Percentiles rank a stretch among this genome's conserved stretches.
These are phyloP conservation scores for Posidonia australis DNA, from an alignment of 106 monocot species.

Conservation along the genomic window DNA sequence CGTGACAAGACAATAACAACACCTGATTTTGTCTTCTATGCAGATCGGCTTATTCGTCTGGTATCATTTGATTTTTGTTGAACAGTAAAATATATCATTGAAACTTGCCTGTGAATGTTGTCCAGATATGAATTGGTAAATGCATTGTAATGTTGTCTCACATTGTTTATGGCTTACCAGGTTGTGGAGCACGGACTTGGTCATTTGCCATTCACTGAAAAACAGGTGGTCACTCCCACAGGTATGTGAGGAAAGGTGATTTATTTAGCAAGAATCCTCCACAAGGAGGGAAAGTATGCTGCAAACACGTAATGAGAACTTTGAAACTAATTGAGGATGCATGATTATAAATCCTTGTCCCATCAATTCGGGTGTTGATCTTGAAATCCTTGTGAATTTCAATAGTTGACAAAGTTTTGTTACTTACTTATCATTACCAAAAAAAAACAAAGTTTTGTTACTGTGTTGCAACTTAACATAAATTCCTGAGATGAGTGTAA, in stretches of 20 bases:
- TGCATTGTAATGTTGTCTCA: neutral
- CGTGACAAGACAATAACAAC: slow-evolving; percentile 87
- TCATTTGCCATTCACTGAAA: neutral
- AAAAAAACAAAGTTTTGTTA: too few relatives aligned
- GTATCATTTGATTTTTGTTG: slow-evolving; percentile 25
- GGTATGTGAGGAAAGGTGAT: slow-evolving; percentile 21
- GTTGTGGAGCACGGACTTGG: slow-evolving; percentile 98
- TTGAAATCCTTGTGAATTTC: too few relatives aligned
- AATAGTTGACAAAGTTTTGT: too few relatives aligned
- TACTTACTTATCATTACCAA: too few relatives aligned
- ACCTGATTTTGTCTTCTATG: slow-evolving; percentile 99
- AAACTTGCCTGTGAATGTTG: too few relatives aligned
- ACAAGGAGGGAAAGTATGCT: neutral
- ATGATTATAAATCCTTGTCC: too few relatives aligned
- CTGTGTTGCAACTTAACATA: too few relatives aligned
- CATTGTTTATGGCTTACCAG: slow-evolving; percentile 14
- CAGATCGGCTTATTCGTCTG: slow-evolving; percentile 95
- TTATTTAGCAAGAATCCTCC: neutral
- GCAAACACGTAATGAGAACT: neutral
- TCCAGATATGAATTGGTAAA: too few relatives aligned
- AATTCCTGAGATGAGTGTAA: too few relatives aligned
- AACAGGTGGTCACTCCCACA: slow-evolving; percentile 69
- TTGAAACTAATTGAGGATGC: too few relatives aligned
- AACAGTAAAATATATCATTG: too few relatives aligned
- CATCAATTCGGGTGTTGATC: too few relatives aligned